Conservation (phyloP, 441 rosid species). For the Codiaeum variegatum region DNA sequence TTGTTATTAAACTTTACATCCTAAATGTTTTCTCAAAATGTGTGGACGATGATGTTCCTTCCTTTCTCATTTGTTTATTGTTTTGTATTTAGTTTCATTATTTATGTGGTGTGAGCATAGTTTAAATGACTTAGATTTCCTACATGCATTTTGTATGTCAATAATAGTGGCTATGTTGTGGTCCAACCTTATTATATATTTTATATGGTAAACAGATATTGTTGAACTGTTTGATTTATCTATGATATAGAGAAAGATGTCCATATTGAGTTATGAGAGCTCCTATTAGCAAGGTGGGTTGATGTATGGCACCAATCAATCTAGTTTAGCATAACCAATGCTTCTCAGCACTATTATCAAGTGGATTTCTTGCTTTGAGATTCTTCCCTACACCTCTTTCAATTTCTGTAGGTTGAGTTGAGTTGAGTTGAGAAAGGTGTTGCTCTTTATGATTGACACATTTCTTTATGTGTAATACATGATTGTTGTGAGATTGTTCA, state of each 20-base stretch:
- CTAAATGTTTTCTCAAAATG: background rate
- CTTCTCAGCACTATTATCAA: slow-evolving; percentile 55
- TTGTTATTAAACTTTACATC: slow-evolving; percentile 1
- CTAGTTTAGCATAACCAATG: slow-evolving; percentile 29
- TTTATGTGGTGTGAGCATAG: background rate
- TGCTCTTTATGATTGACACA: slow-evolving; percentile 5
- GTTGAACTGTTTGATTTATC: slow-evolving; percentile 20
- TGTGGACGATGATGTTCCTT: too few relatives aligned
- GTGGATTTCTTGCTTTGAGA: slow-evolving; percentile 30
- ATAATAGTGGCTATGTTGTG: background rate
- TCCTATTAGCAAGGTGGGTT: slow-evolving; percentile 37
- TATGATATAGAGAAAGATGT: slow-evolving; percentile 56
- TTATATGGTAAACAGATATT: slow-evolving; percentile 5
- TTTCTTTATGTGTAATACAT: too few relatives aligned
- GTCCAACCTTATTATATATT: slow-evolving; percentile 10
- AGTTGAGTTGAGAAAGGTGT: slow-evolving; percentile 7
- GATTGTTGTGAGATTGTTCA: too few relatives aligned
- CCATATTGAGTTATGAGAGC: slow-evolving; percentile 32
- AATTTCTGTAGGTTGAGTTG: background rate
- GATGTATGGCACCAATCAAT: slow-evolving; percentile 29
- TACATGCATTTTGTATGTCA: background rate
- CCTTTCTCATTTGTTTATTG: background rate
- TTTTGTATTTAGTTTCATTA: background rate
- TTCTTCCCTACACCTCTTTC: slow-evolving; percentile 15
- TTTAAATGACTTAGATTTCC: background rate